Evolutionary conservation across 202 grass and related monocot species (phyloP).

Genomic region (Panicum virgatum): DNA sequence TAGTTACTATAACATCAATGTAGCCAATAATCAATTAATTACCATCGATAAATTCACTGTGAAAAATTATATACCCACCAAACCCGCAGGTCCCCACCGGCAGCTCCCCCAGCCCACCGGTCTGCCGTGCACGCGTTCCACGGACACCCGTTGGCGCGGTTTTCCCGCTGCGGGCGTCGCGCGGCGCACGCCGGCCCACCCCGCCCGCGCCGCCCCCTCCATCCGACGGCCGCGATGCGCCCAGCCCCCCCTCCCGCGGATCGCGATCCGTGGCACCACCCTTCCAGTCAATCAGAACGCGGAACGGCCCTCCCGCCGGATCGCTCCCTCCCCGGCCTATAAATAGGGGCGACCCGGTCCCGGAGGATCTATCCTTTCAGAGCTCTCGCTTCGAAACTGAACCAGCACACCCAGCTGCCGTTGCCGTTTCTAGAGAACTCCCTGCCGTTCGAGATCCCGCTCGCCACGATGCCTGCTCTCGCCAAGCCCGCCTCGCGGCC

Average conservation of each 20-base stretch:
- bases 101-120: background rate
- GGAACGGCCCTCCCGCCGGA: background rate
- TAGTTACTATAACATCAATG: too few species aligned
- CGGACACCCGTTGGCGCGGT: background rate
- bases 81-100: background rate
- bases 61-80: too few species aligned
- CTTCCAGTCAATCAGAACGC: slow-evolving; percentile 39
- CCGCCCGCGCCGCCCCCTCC: slow-evolving; percentile 8
- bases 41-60: too few species aligned
- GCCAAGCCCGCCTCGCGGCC: slow-evolving; percentile 40
- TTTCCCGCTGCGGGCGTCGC: slow-evolving; percentile 33
- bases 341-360: background rate
- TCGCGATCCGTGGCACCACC: slow-evolving; percentile 42
- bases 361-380: background rate
- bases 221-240: slow-evolving; percentile 40
- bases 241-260: background rate
- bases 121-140: slow-evolving; percentile 37
- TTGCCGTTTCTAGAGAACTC: background rate
- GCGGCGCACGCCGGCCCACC: background rate
- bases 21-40: too few species aligned
- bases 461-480: slow-evolving; percentile 44
- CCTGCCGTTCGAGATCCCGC: background rate
- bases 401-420: background rate
- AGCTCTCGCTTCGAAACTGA: background rate
- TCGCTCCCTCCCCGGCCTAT: slow-evolving; percentile 24